phyloP scores from a whole-genome alignment of 176 grass and related monocot species.

The Carex scoparia region DNA sequence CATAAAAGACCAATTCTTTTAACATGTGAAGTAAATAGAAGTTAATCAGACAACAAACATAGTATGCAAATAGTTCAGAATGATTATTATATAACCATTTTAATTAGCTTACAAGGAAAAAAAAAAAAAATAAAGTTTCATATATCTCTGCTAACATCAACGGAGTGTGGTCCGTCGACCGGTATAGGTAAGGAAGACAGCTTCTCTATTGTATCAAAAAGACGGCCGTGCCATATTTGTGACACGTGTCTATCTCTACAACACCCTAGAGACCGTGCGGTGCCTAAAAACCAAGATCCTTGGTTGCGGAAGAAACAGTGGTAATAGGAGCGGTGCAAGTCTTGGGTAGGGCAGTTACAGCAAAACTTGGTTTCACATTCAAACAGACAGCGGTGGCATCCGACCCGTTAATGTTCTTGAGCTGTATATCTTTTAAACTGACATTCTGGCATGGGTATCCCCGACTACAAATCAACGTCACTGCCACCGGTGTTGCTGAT shows the following conservation, averaged over 20 bases:
- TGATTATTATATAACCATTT: not conserved
- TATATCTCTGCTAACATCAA: not conserved
- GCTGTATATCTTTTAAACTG: not conserved
- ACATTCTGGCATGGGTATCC: conserved; percentile 23
- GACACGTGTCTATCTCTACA: not conserved
- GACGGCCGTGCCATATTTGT: not conserved
- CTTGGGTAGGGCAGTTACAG: not conserved
- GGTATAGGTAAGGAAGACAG: not conserved
- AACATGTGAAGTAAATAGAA: not conserved
- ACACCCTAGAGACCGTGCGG: not conserved
- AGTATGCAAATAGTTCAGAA: not conserved
- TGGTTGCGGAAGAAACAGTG: not conserved
- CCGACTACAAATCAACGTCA: not conserved
- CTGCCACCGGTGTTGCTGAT: not conserved
- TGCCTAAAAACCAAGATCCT: not conserved
- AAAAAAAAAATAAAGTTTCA: not conserved
- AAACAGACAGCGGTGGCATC: not conserved
- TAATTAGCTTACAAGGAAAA: not conserved
- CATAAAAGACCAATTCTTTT: not conserved
- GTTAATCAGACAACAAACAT: not conserved
- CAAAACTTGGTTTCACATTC: not conserved
- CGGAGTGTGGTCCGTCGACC: not conserved
- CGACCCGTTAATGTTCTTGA: conserved; percentile 5
- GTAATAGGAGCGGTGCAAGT: not conserved
- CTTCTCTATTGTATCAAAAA: not conserved